phyloP scores from a whole-genome alignment of 2,329 filamentous ascomycete genomes.

The Fusarium incarnatum region DNA sequence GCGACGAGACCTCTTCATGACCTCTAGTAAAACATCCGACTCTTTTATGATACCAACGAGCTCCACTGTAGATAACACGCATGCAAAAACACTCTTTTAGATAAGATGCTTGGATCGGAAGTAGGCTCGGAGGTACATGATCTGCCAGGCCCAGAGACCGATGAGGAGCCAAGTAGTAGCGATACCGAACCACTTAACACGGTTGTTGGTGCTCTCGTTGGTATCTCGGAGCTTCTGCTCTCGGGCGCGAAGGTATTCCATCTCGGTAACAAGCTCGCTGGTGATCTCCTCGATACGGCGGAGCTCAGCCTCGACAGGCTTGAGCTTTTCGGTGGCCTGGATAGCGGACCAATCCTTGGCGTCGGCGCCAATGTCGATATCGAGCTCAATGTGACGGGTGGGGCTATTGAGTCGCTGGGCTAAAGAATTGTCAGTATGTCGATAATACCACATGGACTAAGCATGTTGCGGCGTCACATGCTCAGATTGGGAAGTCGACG shows the following conservation, averaged over 20 bases:
- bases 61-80: constrained; percentile 21
- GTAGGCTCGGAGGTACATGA: constrained; percentile 96
- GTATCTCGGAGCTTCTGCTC: constrained; percentile 98
- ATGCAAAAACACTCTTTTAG: constrained; percentile 44
- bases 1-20: constrained; percentile 8
- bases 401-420: constrained; percentile 52
- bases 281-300: constrained; percentile 93
- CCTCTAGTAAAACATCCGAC: constrained; percentile 13
- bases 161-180: constrained; percentile 92
- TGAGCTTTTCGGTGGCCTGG: constrained; percentile 95
- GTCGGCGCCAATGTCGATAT: constrained; percentile 95
- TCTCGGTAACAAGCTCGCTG: constrained; percentile 87
- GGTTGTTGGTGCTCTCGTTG: constrained; percentile 98
- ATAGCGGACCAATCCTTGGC: constrained; percentile 98
- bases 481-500: constrained; percentile 50
- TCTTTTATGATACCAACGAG: constrained; percentile 16
- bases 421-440: constrained; percentile 30
- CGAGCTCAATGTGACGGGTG: constrained; percentile 84
- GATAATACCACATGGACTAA: background rate
- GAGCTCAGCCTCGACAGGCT: constrained; percentile 95
- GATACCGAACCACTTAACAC: constrained; percentile 98
- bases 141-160: constrained; percentile 93
- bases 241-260: constrained; percentile 91
- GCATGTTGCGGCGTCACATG: constrained; percentile 19
- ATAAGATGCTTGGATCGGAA: constrained; percentile 74